Evolutionary conservation across 1,284 basidiomycete species (phyloP).

Genomic region (Jaminaea rosea): DNA sequence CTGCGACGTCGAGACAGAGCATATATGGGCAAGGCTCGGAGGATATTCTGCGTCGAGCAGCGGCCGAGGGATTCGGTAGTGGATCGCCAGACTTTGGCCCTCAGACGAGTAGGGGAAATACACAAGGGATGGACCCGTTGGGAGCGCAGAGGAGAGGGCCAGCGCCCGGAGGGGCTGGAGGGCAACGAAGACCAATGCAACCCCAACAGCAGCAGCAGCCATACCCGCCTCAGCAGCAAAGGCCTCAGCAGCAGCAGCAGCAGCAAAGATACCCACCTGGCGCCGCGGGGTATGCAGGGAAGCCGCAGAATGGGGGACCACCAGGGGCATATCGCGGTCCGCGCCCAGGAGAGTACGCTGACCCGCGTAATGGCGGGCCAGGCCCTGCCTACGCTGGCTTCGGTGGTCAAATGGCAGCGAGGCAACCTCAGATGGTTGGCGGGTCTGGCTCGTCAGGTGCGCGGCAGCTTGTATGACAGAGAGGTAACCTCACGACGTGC

Average conservation of each 20-base stretch:
- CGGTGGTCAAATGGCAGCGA: too few relatives aligned
- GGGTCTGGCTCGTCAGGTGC: too few relatives aligned
- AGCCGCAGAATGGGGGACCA: too few relatives aligned
- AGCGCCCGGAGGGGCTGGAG: not conserved
- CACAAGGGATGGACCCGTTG: not conserved
- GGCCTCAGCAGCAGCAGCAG: not conserved
- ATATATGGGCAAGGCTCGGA: not conserved
- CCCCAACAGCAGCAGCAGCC: not conserved
- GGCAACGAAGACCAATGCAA: not conserved
- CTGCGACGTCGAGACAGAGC: not conserved
- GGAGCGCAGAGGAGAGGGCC: not conserved
- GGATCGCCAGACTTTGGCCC: not conserved
- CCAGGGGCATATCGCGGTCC: too few relatives aligned
- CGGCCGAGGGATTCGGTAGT: not conserved
- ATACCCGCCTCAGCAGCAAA: not conserved
- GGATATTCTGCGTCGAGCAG: not conserved
- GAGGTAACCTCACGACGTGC: too few relatives aligned
- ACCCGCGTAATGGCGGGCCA: too few relatives aligned
- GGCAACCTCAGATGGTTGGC: too few relatives aligned
- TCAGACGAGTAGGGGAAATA: not conserved
- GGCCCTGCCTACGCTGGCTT: too few relatives aligned
- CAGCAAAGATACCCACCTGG: too few relatives aligned
- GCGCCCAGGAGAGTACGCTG: too few relatives aligned
- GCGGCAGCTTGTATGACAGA: too few relatives aligned
- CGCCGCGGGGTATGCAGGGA: too few relatives aligned